Percentiles rank a stretch among this genome's conserved stretches.
phyloP scores from a whole-genome alignment of 768 basidiomycete species.

The Ramaria sp. region DNA sequence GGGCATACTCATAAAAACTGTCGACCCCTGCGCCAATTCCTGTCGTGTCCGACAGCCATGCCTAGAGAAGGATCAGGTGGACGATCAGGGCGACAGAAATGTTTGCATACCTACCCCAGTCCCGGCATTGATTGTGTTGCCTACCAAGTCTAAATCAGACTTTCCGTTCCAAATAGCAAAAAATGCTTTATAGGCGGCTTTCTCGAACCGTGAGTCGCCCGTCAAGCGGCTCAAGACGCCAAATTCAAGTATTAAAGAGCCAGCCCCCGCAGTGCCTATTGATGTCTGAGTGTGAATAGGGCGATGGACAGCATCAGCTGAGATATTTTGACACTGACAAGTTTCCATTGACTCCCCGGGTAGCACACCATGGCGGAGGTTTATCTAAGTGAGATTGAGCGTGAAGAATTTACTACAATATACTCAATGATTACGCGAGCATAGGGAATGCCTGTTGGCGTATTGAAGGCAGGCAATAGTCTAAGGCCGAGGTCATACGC shows the following conservation, averaged over 20 bases:
- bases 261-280: constrained; percentile 92
- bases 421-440: constrained; percentile 52
- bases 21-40: constrained; percentile 93
- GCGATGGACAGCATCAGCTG: constrained; percentile 2
- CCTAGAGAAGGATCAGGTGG: constrained; percentile 14
- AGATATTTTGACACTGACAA: constrained; percentile 41
- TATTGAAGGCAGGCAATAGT: constrained; percentile 83
- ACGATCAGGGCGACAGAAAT: not conserved
- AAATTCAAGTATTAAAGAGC: constrained; percentile 89
- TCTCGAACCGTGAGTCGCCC: constrained; percentile 83
- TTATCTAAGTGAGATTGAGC: constrained; percentile 41
- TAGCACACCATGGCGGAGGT: constrained; percentile 68
- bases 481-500: constrained; percentile 83
- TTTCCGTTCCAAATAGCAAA: constrained; percentile 90
- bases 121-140: constrained; percentile 77
- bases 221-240: constrained; percentile 87
- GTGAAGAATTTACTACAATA: not conserved
- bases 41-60: constrained; percentile 41
- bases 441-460: constrained; percentile 85
- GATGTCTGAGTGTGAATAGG: constrained; percentile 3
- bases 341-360: constrained; percentile 74
- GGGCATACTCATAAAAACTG: constrained; percentile 89
- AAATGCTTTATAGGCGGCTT: constrained; percentile 80
- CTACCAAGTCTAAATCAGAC: constrained; percentile 74
- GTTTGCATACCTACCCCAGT: constrained; percentile 49